phyloP scores from a whole-genome alignment of 306 rosid species.

The Vicia villosa region DNA sequence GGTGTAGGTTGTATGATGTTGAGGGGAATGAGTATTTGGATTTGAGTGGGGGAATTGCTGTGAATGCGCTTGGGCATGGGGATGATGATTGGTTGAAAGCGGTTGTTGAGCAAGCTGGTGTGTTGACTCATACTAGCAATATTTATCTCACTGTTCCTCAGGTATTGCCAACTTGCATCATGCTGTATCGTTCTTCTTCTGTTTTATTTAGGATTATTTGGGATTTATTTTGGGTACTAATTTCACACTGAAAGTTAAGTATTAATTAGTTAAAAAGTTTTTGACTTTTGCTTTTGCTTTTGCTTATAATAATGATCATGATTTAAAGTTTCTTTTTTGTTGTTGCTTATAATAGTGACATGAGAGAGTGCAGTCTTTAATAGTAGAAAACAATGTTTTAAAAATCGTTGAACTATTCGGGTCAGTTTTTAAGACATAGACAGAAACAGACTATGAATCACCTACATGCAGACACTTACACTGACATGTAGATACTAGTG shows the following conservation, averaged over 20 bases:
- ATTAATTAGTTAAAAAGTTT: too few relatives aligned
- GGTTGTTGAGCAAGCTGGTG: constrained; percentile 64
- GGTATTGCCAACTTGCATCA: constrained; percentile 42
- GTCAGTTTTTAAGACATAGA: too few relatives aligned
- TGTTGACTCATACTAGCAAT: constrained; percentile 86
- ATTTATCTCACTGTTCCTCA: constrained; percentile 73
- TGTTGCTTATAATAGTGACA: too few relatives aligned
- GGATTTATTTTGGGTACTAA: too few relatives aligned
- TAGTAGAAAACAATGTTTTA: not conserved
- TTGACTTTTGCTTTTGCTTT: too few relatives aligned
- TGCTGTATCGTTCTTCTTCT: too few relatives aligned
- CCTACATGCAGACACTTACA: not conserved
- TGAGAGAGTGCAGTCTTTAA: not conserved
- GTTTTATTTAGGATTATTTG: too few relatives aligned
- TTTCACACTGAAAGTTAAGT: too few relatives aligned
- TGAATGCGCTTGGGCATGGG: constrained; percentile 80
- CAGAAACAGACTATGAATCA: too few relatives aligned
- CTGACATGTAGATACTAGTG: not conserved
- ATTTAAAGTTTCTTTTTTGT: too few relatives aligned
- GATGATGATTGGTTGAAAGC: constrained; percentile 84
- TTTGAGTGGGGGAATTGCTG: constrained; percentile 77
- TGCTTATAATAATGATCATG: too few relatives aligned
- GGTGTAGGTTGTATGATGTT: constrained; percentile 72
- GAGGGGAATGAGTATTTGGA: constrained; percentile 86
- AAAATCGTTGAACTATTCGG: too few relatives aligned